Percentiles rank a stretch among this genome's conserved stretches.
These are phyloP conservation scores for Ilyonectria destructans DNA, from an alignment of 2,329 filamentous ascomycete species.

Conservation along the genomic window DNA sequence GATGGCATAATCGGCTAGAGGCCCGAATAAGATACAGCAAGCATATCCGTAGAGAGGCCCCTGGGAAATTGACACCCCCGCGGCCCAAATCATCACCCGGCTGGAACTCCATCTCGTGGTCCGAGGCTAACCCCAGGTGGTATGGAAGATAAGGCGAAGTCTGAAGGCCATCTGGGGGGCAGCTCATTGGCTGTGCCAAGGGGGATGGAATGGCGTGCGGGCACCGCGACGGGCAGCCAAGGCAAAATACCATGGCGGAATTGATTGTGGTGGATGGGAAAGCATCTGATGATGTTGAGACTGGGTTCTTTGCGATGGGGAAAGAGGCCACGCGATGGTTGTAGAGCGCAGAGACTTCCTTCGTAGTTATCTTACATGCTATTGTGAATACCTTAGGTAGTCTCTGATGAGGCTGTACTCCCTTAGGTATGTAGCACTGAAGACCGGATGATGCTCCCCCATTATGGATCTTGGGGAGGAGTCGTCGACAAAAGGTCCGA, in stretches of 20 bases:
- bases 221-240: neutral
- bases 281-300: constrained; percentile 26
- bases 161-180: constrained; percentile 36
- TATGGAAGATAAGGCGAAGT: constrained; percentile 48
- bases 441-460: neutral
- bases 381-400: too few relatives aligned
- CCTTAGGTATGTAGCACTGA: too few relatives aligned
- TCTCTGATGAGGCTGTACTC: too few relatives aligned
- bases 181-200: constrained; percentile 38
- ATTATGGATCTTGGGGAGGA: constrained; percentile 20
- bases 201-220: constrained; percentile 40
- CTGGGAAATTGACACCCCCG: constrained; percentile 24
- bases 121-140: constrained; percentile 47
- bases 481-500: constrained; percentile 47
- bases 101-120: constrained; percentile 23
- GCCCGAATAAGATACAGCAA: neutral
- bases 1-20: constrained; percentile 2
- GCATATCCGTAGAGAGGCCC: neutral
- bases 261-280: neutral
- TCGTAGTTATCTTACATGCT: too few relatives aligned
- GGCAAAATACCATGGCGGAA: constrained; percentile 2
- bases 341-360: too few relatives aligned
- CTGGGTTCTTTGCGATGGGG: neutral
- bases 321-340: neutral
- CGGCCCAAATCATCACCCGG: constrained; percentile 18